These are phyloP conservation scores for Ananas comosus DNA, from an alignment of 176 grass and related monocot species.

Conservation along the genomic window DNA sequence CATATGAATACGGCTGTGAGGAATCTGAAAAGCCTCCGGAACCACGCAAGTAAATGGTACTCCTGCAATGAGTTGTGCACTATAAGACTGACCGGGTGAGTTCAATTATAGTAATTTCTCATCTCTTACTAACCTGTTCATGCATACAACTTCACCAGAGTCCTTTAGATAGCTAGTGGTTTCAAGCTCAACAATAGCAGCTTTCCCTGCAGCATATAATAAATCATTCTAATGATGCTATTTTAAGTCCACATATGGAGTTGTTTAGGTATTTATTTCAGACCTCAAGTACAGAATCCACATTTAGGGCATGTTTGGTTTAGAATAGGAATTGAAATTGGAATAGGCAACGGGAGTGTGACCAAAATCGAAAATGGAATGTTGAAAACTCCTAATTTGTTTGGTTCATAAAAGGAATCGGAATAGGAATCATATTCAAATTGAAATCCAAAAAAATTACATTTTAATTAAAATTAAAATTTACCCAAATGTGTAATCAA, in stretches of 20 bases:
- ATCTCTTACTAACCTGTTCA: conserved; percentile 53
- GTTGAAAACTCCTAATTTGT: too few relatives aligned
- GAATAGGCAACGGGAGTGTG: too few relatives aligned
- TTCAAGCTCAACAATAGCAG: conserved; percentile 67
- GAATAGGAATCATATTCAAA: too few relatives aligned
- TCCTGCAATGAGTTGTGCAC: conserved; percentile 25
- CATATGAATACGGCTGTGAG: conserved; percentile 50
- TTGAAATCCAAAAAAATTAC: too few relatives aligned
- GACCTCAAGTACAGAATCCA: background rate
- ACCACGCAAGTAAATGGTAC: conserved; percentile 69
- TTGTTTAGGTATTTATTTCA: background rate
- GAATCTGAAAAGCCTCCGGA: conserved; percentile 92
- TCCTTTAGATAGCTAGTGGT: conserved; percentile 58
- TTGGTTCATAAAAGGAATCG: too few relatives aligned
- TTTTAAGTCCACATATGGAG: background rate
- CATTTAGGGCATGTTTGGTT: too few relatives aligned
- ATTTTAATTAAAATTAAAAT: too few relatives aligned
- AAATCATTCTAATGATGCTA: background rate
- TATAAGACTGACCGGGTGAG: too few relatives aligned
- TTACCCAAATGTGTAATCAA: too few relatives aligned
- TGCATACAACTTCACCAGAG: conserved; percentile 76
- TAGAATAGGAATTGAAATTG: too few relatives aligned
- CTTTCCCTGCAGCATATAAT: conserved; percentile 56
- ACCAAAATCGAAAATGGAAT: too few relatives aligned
- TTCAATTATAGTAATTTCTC: background rate